phyloP scores from a whole-genome alignment of 192 early-diverging fungal species.

The Umbelopsis sp. region DNA sequence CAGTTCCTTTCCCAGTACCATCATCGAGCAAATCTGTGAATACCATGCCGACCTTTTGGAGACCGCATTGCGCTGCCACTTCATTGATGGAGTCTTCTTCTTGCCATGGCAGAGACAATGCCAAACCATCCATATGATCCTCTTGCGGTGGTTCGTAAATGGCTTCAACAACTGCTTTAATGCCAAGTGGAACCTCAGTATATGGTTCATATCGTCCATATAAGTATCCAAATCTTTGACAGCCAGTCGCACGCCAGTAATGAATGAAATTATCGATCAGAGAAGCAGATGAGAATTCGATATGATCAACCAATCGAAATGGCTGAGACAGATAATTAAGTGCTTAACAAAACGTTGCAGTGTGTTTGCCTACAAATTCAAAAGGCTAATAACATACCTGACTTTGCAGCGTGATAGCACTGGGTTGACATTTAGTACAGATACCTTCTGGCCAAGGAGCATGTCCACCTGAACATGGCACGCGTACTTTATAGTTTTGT shows the following conservation, averaged over 20 bases:
- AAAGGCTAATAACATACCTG: constrained; percentile 51
- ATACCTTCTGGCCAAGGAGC: constrained; percentile 92
- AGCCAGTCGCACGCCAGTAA: constrained; percentile 86
- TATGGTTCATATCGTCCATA: constrained; percentile 93
- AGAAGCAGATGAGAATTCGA: constrained; percentile 84
- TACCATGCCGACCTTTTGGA: constrained; percentile 83
- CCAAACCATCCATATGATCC: constrained; percentile 72
- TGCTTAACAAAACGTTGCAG: neutral
- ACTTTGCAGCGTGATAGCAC: constrained; percentile 84
- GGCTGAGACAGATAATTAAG: constrained; percentile 44
- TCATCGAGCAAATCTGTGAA: constrained; percentile 92
- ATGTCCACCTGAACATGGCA: constrained; percentile 80
- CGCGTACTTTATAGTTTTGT: constrained; percentile 76
- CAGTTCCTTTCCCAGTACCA: constrained; percentile 74
- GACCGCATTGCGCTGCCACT: constrained; percentile 68
- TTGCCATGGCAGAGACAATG: constrained; percentile 57
- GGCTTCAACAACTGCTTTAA: constrained; percentile 93
- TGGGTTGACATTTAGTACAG: constrained; percentile 97
- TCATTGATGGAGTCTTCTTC: constrained; percentile 64
- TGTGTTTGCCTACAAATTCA: neutral
- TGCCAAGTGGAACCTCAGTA: constrained; percentile 88
- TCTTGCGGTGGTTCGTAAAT: constrained; percentile 95
- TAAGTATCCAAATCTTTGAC: constrained; percentile 92
- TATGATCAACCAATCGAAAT: constrained; percentile 96
- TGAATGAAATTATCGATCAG: constrained; percentile 85